Evolutionary conservation across 2,329 filamentous ascomycete species (phyloP).

Genomic region (Simplicillium aogashimaense): DNA sequence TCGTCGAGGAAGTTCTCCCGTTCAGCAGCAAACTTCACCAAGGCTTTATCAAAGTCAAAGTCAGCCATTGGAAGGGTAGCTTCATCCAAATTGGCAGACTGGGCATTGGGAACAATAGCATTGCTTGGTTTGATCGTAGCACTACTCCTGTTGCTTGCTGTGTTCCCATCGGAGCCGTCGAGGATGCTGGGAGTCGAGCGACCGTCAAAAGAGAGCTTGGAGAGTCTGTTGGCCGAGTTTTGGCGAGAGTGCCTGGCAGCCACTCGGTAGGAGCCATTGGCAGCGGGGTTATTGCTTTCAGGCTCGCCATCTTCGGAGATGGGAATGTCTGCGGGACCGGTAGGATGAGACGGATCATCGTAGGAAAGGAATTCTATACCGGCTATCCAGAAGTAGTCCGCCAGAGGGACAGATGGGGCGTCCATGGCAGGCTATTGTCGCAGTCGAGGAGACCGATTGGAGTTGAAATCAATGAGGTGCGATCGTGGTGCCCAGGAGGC

Average conservation of each 20-base stretch:
- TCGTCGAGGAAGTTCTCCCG: conserved; percentile 90
- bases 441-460: no score
- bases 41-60: conserved; percentile 86
- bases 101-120: conserved; percentile 14
- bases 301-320: conserved; percentile 55
- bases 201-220: conserved; percentile 39
- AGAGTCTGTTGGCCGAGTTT: conserved; percentile 49
- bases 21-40: conserved; percentile 93
- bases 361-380: conserved; percentile 60
- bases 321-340: conserved; percentile 40
- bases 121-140: conserved; percentile 47
- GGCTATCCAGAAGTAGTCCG: conserved; percentile 70
- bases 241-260: conserved; percentile 50
- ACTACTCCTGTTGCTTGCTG: conserved; percentile 55
- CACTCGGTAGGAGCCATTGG: conserved; percentile 15
- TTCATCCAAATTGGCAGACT: conserved; percentile 15
- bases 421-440: conserved; percentile 31
- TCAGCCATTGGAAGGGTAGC: conserved; percentile 39
- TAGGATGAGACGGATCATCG: conserved; percentile 35
- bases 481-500: no score
- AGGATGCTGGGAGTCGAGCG: conserved; percentile 44
- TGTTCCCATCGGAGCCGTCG: conserved; percentile 49
- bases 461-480: no score
- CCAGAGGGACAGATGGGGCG: conserved; percentile 52
- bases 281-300: conserved; percentile 25